phyloP scores from a whole-genome alignment of 805 yeast species.

The Candida chilensis region DNA sequence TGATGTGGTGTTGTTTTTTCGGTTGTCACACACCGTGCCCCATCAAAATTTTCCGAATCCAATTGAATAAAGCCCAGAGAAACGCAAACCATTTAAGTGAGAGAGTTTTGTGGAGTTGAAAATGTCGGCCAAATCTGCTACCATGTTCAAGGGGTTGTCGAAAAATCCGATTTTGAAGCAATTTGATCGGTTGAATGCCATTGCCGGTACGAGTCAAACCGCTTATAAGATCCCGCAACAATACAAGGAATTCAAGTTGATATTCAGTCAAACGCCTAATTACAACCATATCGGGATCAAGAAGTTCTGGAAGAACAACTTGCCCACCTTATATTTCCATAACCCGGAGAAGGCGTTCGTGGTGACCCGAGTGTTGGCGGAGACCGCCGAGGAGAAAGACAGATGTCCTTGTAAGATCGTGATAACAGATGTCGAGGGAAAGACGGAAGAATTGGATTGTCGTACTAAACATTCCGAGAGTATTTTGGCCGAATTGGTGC shows the following conservation, averaged over 20 bases:
- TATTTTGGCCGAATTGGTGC: slow-evolving; percentile 55
- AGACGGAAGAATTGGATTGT: slow-evolving; percentile 40
- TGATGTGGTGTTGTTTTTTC: no score
- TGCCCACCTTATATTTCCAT: slow-evolving; percentile 76
- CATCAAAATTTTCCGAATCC: no score
- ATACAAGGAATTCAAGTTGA: slow-evolving; percentile 34
- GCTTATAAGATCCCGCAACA: slow-evolving; percentile 19
- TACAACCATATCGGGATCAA: slow-evolving; percentile 61
- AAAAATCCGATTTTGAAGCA: slow-evolving; percentile 18
- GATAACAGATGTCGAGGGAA: slow-evolving; percentile 27
- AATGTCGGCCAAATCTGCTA: not conserved
- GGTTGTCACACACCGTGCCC: no score
- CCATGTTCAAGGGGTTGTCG: slow-evolving; percentile 8
- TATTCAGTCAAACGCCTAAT: slow-evolving; percentile 37
- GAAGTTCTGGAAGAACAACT: slow-evolving; percentile 63
- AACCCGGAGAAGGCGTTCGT: slow-evolving; percentile 63
- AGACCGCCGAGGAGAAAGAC: slow-evolving; percentile 27
- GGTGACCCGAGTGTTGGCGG: slow-evolving; percentile 44
- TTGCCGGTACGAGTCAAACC: slow-evolving; percentile 22
- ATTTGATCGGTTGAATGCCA: slow-evolving; percentile 23
- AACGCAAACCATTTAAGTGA: no score
- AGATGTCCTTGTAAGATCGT: slow-evolving; percentile 37
- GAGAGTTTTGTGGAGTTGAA: no score
- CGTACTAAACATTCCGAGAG: slow-evolving; percentile 34
- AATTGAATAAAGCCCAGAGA: no score